Base-by-base conservation (phyloP, 306 rosid species). In the Dryas alaskensis region DNA sequence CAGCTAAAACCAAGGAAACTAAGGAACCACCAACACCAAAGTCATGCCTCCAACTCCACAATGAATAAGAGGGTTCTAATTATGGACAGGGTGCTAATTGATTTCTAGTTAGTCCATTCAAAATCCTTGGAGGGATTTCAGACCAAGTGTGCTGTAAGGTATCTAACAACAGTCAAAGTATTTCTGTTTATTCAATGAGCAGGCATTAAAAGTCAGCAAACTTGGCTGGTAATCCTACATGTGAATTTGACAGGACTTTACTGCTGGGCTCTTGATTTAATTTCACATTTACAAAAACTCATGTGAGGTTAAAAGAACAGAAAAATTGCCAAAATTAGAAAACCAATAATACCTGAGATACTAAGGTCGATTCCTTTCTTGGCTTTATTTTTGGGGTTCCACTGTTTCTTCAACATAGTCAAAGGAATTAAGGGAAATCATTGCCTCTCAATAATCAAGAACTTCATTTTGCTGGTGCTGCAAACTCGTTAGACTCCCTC, bases 371-470 rank as follows among this genome's bases (percentile, higher is more conserved):
- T 62, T 27, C 8, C 10, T 40, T 44, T n/a, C 13, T 67, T 44
- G 17, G 55, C 63, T 53, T 50, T 52, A 31, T 19, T 48, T 16
- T 6, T 60, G 37, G 40, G 11, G 44, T n/a, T 59, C 67, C 46
- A 27, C 42, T 43, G 45, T 68, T 14, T 17, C 16, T 3, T 59
- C 72, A 53, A 27, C 67, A 10, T 8, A 70, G 44, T 63, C 45
- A 69, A 25, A 75, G 61, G 51, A 49, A 40, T 67, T 53, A 11
- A 75, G 57, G 68, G 46, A 48, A 73, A 78, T 27, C 55, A 53
- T n/a, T 80, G 12, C 72, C 13, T 85, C 89, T 81, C 81, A 85
- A 65, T 78, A 82, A 76, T 86, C 98, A 80, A 77, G 76, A 79
- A 58, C 74, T 51, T 83, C 79, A 55, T 73, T 68, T 59, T 78